phyloP scores from a whole-genome alignment of 1,139 yeast species.

The Saccharomyces hybrid region DNA sequence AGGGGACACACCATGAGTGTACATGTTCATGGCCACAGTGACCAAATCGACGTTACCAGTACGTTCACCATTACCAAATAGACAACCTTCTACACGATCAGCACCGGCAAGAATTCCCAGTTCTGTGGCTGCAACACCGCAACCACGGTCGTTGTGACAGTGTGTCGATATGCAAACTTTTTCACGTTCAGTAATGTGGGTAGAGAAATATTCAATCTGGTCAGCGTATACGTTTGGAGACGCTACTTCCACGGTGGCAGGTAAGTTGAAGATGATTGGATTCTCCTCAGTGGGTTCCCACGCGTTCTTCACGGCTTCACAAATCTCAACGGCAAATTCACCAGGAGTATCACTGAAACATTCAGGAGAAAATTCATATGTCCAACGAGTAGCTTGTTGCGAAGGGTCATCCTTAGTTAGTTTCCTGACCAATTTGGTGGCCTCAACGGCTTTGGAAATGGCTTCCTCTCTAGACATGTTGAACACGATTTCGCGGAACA shows the following conservation, averaged over 20 bases:
- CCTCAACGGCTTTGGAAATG: conserved; percentile 72
- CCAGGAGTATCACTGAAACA: conserved; percentile 85
- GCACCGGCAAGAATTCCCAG: conserved; percentile 93
- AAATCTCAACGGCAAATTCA: conserved; percentile 74
- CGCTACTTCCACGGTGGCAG: conserved; percentile 97
- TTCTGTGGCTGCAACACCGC: conserved; percentile 97
- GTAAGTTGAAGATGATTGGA: conserved; percentile 90
- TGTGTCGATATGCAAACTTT: conserved; percentile 84
- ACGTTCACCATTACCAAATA: conserved; percentile 97
- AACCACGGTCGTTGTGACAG: conserved; percentile 95
- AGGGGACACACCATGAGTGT: conserved; percentile 90
- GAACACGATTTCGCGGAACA: conserved; percentile 87
- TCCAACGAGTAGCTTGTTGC: conserved; percentile 71
- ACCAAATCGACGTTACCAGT: conserved; percentile 96
- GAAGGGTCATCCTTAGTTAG: conserved; percentile 84
- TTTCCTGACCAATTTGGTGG: conserved; percentile 69
- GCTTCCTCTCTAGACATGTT: conserved; percentile 78
- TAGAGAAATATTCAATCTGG: conserved; percentile 85
- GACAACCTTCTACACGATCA: conserved; percentile 95
- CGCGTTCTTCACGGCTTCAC: conserved; percentile 91
- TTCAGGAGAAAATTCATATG: conserved; percentile 91
- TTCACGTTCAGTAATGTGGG: conserved; percentile 73
- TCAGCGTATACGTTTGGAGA: conserved; percentile 95
- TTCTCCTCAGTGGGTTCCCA: conserved; percentile 82
- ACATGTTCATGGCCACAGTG: conserved; percentile 84